A percentile compares a stretch with the other conserved stretches of the same genome.
phyloP scores from a whole-genome alignment of 768 basidiomycete species.

The Boletus huronensis region DNA sequence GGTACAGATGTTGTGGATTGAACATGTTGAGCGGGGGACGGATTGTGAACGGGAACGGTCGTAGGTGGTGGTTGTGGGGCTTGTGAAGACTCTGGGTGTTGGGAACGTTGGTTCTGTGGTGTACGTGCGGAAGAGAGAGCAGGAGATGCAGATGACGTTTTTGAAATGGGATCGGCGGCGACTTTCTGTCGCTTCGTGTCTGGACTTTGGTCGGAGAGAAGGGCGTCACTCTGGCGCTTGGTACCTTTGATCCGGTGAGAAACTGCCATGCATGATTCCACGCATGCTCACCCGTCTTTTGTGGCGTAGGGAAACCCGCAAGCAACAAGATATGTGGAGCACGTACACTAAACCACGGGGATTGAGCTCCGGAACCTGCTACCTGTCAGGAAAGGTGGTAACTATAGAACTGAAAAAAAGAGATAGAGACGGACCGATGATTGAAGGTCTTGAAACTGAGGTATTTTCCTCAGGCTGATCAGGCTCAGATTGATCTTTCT shows the following conservation, averaged over 20 bases:
- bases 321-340: slow-evolving; percentile 45
- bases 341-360: slow-evolving; percentile 57
- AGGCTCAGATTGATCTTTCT: slow-evolving; percentile 56
- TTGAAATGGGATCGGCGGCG: slow-evolving; percentile 13
- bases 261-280: background rate
- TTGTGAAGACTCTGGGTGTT: slow-evolving; percentile 20
- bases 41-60: background rate
- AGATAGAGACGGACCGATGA: slow-evolving; percentile 38
- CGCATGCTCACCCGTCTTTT: slow-evolving; percentile 29
- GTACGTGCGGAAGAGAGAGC: slow-evolving; percentile 22
- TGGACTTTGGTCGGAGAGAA: slow-evolving; percentile 34
- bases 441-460: slow-evolving; percentile 50
- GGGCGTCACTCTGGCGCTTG: slow-evolving; percentile 46
- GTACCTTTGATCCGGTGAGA: slow-evolving; percentile 22
- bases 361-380: slow-evolving; percentile 34
- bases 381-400: slow-evolving; percentile 26
- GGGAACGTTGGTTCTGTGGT: slow-evolving; percentile 21
- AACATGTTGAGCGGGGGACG: slow-evolving; percentile 8
- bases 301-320: slow-evolving; percentile 43
- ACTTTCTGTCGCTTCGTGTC: slow-evolving; percentile 44
- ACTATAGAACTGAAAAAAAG: background rate
- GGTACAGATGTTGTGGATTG: slow-evolving; percentile 3
- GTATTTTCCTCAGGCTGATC: slow-evolving; percentile 45
- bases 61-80: slow-evolving; percentile 16
- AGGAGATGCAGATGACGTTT: slow-evolving; percentile 18